Evolutionary conservation across 129 eudicot genomes (phyloP), one percentile per base, ranked within the genome.

Genomic region (Gnaphalium uliginosum): DNA sequence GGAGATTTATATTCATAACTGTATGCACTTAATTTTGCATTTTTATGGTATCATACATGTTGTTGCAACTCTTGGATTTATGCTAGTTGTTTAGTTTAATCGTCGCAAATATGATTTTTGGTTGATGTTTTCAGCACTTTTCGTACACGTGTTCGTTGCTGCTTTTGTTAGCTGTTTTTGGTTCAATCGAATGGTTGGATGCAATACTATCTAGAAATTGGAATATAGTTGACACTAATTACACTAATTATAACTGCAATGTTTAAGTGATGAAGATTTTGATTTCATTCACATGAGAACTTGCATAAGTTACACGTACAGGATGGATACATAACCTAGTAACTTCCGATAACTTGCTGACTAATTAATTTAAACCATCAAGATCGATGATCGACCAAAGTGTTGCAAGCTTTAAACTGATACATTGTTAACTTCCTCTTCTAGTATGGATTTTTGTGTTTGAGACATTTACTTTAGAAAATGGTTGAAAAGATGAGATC

Each of bases 401-500:
- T 66, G 66, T 76, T 65, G 54, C 64, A 48, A 74, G 66, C 74
- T 72, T n/a, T 64, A 79, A 79, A 66, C 53, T n/a, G 30, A 64
- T 72, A 79, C 78, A 65, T 53, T 73, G 51, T 27, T 73, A 66
- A 73, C 32, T 66, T 79, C 69, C 74, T 79, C 78, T 64, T 17
- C 83, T 76, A 48, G 29, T 51, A 66, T 53, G 57, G 27, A 30
- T 50, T 50, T 74, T 60, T 63, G 60, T 57, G 18, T 57, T 65
- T 9, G 74, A 24, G 73, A 51, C 78, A 43, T 81, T 62, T 61
- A 66, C 76, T 48, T 66, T 43, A 85, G 78, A 89, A 84, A 37
- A 89, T 83, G 77, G 90, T 83, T 4, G 96, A 85, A 13, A 66
- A 68, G 24, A 87, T 27, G 43, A 89, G 83, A 68, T 85, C 83